Evolutionary conservation across 73 alveolate genomes (phyloP).

Genomic region (Uronychia setigera): DNA sequence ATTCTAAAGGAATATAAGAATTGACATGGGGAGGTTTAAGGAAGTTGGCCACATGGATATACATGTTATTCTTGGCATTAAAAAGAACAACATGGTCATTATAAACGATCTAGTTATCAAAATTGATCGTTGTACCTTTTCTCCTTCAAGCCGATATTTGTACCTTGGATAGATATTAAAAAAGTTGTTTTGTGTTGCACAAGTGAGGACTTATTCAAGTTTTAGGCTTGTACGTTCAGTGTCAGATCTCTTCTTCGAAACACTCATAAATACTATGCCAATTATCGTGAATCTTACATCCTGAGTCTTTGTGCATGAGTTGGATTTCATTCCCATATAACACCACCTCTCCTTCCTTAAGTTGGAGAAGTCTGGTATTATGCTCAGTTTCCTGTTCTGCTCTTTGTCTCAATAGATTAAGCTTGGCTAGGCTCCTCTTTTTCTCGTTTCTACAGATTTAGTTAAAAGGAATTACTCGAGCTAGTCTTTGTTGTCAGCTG

Average conservation of each 20-base stretch:
- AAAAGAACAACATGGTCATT: constrained; percentile 32
- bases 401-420: not conserved
- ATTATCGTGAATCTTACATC: not conserved
- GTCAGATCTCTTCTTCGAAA: constrained; percentile 27
- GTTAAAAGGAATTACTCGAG: no score
- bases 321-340: constrained; percentile 43
- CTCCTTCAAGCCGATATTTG: constrained; percentile 52
- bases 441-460: no score
- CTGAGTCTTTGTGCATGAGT: constrained; percentile 40
- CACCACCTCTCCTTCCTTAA: constrained; percentile 33
- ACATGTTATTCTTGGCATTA: constrained; percentile 10
- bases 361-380: constrained; percentile 5
- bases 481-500: no score
- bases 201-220: constrained; percentile 16
- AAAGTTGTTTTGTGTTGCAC: constrained; percentile 14
- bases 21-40: not conserved
- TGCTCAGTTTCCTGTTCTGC: constrained; percentile 30
- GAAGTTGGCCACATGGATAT: constrained; percentile 25
- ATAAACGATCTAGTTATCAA: not conserved
- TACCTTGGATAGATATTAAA: constrained; percentile 41
- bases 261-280: not conserved
- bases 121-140: constrained; percentile 9
- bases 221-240: constrained; percentile 21
- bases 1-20: not conserved
- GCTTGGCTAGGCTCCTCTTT: not conserved